A percentile compares a stretch with the other conserved stretches of the same genome.
Conservation (phyloP, 1,139 yeast species). For the Zygosaccharomyces sapae region DNA sequence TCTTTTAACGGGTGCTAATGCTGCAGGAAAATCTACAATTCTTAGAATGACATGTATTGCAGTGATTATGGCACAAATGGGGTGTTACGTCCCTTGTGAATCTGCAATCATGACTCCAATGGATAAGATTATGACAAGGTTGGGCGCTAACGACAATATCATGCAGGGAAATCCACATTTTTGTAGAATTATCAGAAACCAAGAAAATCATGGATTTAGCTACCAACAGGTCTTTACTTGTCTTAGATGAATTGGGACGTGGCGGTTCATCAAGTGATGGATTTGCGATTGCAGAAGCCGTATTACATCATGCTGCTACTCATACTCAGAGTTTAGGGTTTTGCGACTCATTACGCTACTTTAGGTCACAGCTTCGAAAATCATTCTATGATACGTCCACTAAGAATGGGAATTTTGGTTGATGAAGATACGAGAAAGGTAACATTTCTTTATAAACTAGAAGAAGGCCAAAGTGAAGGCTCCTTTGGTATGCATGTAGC, state of each 20-base stretch:
- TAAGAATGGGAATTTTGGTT: constrained; percentile 85
- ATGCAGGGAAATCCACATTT: constrained; percentile 98
- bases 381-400: constrained; percentile 78
- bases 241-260: constrained; percentile 91
- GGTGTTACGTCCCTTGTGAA: constrained; percentile 83
- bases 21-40: constrained; percentile 96
- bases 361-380: constrained; percentile 67
- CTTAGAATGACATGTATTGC: constrained; percentile 93
- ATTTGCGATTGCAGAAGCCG: constrained; percentile 94
- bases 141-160: constrained; percentile 96
- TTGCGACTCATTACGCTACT: constrained; percentile 94
- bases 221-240: constrained; percentile 76
- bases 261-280: constrained; percentile 98
- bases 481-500: constrained; percentile 99
- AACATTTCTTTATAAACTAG: constrained; percentile 83
- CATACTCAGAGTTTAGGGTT: constrained; percentile 89
- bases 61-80: constrained; percentile 86
- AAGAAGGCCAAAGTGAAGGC: constrained; percentile 85
- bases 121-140: constrained; percentile 90
- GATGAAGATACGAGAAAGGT: constrained; percentile 76
- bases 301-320: constrained; percentile 83
- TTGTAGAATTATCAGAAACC: constrained; percentile 90
- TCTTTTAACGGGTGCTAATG: constrained; percentile 92
- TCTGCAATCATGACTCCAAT: constrained; percentile 72
- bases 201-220: constrained; percentile 82